A percentile compares a stretch with the other conserved stretches of the same genome.
phyloP scores from a whole-genome alignment of 1,284 basidiomycete genomes.

The Fistulina hepatica region DNA sequence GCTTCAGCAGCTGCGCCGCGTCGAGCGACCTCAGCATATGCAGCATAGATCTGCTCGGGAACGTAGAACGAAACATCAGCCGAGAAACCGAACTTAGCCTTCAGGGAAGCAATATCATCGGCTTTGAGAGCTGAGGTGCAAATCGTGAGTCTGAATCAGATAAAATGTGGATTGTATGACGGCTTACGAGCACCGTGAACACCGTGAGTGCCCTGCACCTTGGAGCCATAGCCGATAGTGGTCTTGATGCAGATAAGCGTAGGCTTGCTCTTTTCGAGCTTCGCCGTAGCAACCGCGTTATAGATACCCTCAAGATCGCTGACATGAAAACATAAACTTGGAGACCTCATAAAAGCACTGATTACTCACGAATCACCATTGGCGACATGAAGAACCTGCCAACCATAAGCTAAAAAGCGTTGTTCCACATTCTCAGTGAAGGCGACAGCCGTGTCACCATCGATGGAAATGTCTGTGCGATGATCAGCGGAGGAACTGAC shows the following conservation, averaged over 20 bases:
- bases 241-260: constrained; percentile 82
- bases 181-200: constrained; percentile 82
- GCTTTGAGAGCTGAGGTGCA: constrained; percentile 67
- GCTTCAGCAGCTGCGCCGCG: constrained; percentile 67
- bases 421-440: constrained; percentile 92
- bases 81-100: constrained; percentile 80
- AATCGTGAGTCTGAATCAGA: constrained; percentile 5
- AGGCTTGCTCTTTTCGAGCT: constrained; percentile 71
- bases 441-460: constrained; percentile 84
- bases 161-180: constrained; percentile 3
- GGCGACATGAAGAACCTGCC: constrained; percentile 83
- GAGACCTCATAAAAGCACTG: constrained; percentile 1
- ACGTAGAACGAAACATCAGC: constrained; percentile 74
- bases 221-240: constrained; percentile 90
- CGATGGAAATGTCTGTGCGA: constrained; percentile 81
- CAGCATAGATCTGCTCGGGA: constrained; percentile 62
- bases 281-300: constrained; percentile 71
- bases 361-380: constrained; percentile 66
- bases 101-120: constrained; percentile 80
- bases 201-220: constrained; percentile 84
- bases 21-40: constrained; percentile 58
- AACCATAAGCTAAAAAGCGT: constrained; percentile 85
- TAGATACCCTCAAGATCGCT: constrained; percentile 76
- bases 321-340: constrained; percentile 5
- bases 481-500: constrained; percentile 1